Base-by-base conservation (phyloP, 176 grass and related monocot species). In the Alloteropsis semialata region DNA sequence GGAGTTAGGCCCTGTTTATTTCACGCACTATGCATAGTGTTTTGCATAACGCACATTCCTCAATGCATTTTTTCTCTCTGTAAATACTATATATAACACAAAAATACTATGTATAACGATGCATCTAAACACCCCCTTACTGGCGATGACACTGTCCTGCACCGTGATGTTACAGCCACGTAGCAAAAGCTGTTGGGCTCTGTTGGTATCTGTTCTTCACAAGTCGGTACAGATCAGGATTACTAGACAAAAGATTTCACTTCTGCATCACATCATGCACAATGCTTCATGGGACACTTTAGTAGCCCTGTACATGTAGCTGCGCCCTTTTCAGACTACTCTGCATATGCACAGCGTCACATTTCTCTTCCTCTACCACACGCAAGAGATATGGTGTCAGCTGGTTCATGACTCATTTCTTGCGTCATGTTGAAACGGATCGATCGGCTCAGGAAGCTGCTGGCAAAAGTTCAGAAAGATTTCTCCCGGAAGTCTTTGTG, bases 111-210 rank as follows among this genome's bases (percentile, higher is more conserved):
- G n/a, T n/a, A n/a, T n/a, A n/a, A n/a, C n/a, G n/a, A n/a, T n/a
- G n/a, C n/a, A n/a, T n/a, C n/a, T n/a, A n/a, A n/a, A n/a, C n/a
- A n/a, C n/a, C n/a, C n/a, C n/a, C n/a, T n/a, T 76, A 27, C 3
- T 17, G 51, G 38, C 12, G 48, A 15, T 16, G 10, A 19, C 51
- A 41, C 34, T 58, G 63, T 51, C 61, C 34, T 68, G 50, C 17
- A 39, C 8, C 27, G 39, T 78, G 83, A 85, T 77, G 63, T 69
- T 85, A 77, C 74, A 84, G 60, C 41, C 69, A 73, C 69, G 68
- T 62, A 60, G 80, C 10, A 39, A 84, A 64, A 76, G 60, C 11
- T 22, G 21, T 2, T 36, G 21, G 29, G 14, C 18, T 37, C 30
- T 74, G 43, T 38, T 61, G 81, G 17, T 50, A 2, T 50, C 76